Base-by-base conservation (phyloP, 2,329 filamentous ascomycete genomes). In the Parastagonospora nodorum region DNA sequence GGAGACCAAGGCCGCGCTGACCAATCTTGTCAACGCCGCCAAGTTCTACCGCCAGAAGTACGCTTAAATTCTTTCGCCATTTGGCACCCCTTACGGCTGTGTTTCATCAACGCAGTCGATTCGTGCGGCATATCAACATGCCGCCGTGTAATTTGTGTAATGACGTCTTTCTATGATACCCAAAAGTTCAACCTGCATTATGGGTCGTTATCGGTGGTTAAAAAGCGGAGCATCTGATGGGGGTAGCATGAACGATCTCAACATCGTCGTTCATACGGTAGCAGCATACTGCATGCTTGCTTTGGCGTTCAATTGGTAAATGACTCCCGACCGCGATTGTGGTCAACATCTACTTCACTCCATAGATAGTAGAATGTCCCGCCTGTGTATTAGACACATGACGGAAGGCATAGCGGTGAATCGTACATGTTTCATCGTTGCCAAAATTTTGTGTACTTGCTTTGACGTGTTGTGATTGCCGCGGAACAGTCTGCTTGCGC, bases 21-120 rank as follows among this genome's bases (percentile, higher is more conserved):
- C 81, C 82, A 96, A 97, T 88, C 89, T 99, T 91, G 93, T 99
- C 80, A 92, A 93, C 77, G 94, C 94, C 51, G 93, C 94, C 83
- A 97, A 97, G 86, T 88, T 82, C 84, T 97, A 87, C 92, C 93
- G 94, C 76, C 79, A 88, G 78, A 92, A 96, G 85, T 88, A 95
- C 80, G 75, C 88, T 79, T 78, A 70, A 58, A 60, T 58, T 58
- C 48, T 42, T 53, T 42, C 60, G 57, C 57, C 57, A 60, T 62
- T 63, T 57, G 56, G 64, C 60, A 60, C 50, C 40, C 42, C 45
- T 37, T 43, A 45, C 53, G 57, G 46, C 53, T 55, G 53, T 50
- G 57, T 68, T 70, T 71, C 64, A 71, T 69, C 67, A 69, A 66
- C 58, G 57, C 55, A 55, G 56, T 58, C 58, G 50, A 39, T 58